Percentiles rank a stretch among this genome's conserved stretches.
Evolutionary conservation across 2,329 filamentous ascomycete genomes (phyloP).

Genomic region (Cercospora berteroae): DNA sequence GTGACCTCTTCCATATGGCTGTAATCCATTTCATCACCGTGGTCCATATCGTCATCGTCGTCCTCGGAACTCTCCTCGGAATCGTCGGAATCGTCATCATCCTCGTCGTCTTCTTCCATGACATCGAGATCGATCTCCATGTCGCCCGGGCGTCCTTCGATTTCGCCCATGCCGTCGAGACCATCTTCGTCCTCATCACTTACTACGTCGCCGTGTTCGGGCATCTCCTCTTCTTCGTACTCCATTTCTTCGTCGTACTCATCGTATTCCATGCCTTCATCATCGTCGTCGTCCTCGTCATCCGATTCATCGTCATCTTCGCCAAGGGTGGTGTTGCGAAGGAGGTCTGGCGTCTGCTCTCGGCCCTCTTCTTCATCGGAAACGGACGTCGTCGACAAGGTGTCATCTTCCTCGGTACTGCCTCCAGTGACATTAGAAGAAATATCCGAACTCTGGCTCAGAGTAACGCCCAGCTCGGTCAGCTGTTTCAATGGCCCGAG

Average conservation of each 20-base stretch:
- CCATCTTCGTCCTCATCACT: constrained; percentile 86
- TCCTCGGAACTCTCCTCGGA: constrained; percentile 58
- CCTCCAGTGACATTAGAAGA: constrained; percentile 61
- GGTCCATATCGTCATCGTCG: constrained; percentile 54
- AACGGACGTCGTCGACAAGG: constrained; percentile 80
- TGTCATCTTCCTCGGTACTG: constrained; percentile 75
- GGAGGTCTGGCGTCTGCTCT: constrained; percentile 94
- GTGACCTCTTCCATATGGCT: constrained; percentile 50
- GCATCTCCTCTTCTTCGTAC: constrained; percentile 80
- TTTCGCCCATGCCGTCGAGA: constrained; percentile 72
- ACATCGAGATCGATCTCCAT: constrained; percentile 82
- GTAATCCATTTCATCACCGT: constrained; percentile 63
- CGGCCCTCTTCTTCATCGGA: constrained; percentile 68
- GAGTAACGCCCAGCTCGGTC: constrained; percentile 78
- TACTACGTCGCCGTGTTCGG: constrained; percentile 80
- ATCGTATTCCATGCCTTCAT: constrained; percentile 90
- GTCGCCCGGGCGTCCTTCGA: constrained; percentile 63
- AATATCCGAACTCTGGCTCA: constrained; percentile 79
- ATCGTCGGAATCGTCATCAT: constrained; percentile 61
- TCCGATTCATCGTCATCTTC: constrained; percentile 79
- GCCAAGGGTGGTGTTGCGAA: constrained; percentile 91
- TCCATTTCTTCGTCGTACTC: constrained; percentile 90
- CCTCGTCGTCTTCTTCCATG: constrained; percentile 56
- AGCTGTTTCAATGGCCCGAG: constrained; percentile 83
- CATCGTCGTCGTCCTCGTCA: constrained; percentile 60